phyloP scores from a whole-genome alignment of 2,329 filamentous ascomycete species.

The Nemania serpens region DNA sequence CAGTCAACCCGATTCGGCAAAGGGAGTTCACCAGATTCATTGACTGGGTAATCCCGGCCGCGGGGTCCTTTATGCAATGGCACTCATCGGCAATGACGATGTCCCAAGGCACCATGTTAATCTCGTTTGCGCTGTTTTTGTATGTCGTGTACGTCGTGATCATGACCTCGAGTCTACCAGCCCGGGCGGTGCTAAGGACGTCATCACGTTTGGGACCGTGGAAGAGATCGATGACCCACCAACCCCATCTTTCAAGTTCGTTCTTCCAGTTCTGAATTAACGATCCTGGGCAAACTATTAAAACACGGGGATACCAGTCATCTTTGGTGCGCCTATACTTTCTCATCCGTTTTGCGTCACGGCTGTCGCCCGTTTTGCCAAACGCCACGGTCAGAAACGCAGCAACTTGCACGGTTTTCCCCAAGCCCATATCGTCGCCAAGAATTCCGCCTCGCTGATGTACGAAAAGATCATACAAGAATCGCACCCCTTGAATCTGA shows the following conservation, averaged over 20 bases:
- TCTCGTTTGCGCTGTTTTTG: conserved; percentile 69
- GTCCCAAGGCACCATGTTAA: conserved; percentile 92
- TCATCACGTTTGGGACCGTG: conserved; percentile 74
- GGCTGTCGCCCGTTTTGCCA: conserved; percentile 88
- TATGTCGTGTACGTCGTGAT: conserved; percentile 96
- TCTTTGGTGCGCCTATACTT: conserved; percentile 71
- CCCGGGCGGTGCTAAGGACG: conserved; percentile 71
- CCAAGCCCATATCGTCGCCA: conserved; percentile 96
- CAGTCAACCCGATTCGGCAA: conserved; percentile 90
- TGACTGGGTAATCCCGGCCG: conserved; percentile 77
- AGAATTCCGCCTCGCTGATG: conserved; percentile 90
- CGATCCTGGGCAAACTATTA: conserved; percentile 88
- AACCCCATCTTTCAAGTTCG: conserved; percentile 89
- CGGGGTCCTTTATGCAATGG: conserved; percentile 81
- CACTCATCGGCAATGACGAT: conserved; percentile 94
- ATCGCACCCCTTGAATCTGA: conserved; percentile 82
- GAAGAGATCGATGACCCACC: conserved; percentile 87
- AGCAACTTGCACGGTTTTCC: conserved; percentile 95
- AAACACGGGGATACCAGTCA: conserved; percentile 79
- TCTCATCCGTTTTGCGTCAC: conserved; percentile 84
- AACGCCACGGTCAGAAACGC: conserved; percentile 90
- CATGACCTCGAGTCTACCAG: conserved; percentile 84
- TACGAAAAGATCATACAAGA: conserved; percentile 86
- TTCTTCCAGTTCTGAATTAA: conserved; percentile 90
- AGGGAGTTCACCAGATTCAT: conserved; percentile 91